Base-by-base conservation (phyloP, 768 basidiomycete genomes). In the Rhodotorula sphaerocarpa region DNA sequence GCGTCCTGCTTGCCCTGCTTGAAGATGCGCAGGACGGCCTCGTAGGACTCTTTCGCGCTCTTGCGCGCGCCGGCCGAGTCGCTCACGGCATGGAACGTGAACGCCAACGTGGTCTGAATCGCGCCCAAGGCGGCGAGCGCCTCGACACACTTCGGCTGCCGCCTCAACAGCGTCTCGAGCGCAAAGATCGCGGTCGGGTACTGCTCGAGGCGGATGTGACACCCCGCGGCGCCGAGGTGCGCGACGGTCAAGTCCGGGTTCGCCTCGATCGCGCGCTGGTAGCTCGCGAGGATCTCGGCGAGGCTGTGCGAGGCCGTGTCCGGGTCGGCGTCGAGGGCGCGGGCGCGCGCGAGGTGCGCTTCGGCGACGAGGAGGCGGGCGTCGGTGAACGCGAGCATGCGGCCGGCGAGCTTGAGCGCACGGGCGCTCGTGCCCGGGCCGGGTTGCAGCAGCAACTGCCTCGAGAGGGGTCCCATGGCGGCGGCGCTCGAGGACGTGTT, bases 351-450 rank as follows among this genome's bases (percentile, higher is more conserved):
- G 21, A 92, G 76, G 71, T 90, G 87, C 5, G 90, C 86, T 70
- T 95, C 92, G 1, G 88, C 86, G 33, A 92, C 79, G 21, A 93
- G 78, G 0, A 87, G 80, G 36, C 89, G 79, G 0, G 87, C 90
- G 70, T 97, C 93, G 0, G 92, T 87, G 71, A 88, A 95, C 73
- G 96, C 91, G 44, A 97, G 84, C 0, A 91, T 86, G 55, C 91
- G 82, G 71, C 97, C 95, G 28, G 90, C 91, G 25, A 97, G 79
- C 78, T 97, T 99, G 47, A 93, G 75, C 0, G 90, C 89, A 84
- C 90, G 58, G 1, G 7, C 9, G 9, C 80, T 78, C 48, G 80
- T 77, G 53, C 84, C 82, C 10, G 25, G 50, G 5, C 48, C 63
- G 72, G 42, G 14, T 30, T 86, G 88, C 50, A 83, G 80, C 27